Evolutionary conservation across 2,329 filamentous ascomycete genomes (phyloP).

Genomic region (Pyrenophora seminiperda): DNA sequence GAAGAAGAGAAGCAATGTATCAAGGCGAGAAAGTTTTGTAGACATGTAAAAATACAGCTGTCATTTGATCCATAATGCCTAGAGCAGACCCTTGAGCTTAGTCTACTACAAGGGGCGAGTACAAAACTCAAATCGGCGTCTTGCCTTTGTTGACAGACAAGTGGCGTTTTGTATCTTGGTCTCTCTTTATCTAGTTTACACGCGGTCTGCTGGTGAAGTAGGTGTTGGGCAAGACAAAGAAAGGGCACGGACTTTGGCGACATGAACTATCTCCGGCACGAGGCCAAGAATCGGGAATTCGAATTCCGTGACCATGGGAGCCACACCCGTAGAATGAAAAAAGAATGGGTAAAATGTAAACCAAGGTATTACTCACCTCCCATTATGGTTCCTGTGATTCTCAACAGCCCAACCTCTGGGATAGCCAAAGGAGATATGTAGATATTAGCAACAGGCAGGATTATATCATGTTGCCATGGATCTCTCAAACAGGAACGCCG

Average conservation of each 20-base stretch:
- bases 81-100: background rate
- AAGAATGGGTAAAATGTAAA: no score
- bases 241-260: background rate
- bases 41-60: background rate
- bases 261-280: background rate
- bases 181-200: background rate
- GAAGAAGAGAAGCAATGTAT: background rate
- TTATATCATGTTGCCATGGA: background rate
- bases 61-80: background rate
- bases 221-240: background rate
- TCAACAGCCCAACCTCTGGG: no score
- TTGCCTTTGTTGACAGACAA: background rate
- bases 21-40: background rate
- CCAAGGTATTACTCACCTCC: no score
- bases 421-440: background rate
- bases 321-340: no score
- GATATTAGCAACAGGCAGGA: background rate
- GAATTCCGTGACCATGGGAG: no score
- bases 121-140: background rate
- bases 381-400: no score
- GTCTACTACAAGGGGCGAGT: background rate
- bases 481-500: conserved; percentile 54
- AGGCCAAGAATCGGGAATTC: background rate
- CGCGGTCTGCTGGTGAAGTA: background rate
- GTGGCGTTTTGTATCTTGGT: background rate